Conservation (phyloP, 148 eudicot genomes). For the Talinum fruticosum region DNA sequence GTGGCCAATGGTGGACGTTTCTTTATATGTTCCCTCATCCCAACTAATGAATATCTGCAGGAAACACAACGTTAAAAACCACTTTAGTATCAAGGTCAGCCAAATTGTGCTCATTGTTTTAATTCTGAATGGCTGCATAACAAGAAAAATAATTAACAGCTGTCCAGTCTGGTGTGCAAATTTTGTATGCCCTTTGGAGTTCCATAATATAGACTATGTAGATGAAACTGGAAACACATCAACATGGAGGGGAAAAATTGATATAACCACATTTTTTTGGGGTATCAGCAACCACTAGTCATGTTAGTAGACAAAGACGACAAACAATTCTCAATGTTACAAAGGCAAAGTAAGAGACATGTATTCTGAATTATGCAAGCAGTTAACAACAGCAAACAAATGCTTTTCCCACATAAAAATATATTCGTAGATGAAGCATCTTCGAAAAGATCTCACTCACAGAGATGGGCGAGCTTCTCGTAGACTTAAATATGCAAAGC, state of each 20-base stretch:
- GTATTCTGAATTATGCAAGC: background rate
- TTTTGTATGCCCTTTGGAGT: background rate
- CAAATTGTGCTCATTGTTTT: background rate
- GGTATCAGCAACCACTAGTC: background rate
- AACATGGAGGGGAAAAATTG: background rate
- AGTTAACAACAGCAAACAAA: background rate
- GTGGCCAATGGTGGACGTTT: slow-evolving; percentile 97
- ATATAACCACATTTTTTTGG: background rate
- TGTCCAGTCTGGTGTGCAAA: background rate
- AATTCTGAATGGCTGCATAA: background rate
- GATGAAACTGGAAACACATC: background rate
- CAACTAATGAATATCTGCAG: slow-evolving; percentile 76
- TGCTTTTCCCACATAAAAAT: background rate
- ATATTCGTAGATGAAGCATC: background rate
- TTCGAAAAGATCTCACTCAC: slow-evolving; percentile 40
- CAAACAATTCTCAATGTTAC: background rate
- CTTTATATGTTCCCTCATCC: slow-evolving; percentile 92
- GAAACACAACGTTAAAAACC: slow-evolving; percentile 6
- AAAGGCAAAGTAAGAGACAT: background rate
- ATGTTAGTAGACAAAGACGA: background rate
- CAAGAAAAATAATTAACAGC: slow-evolving; percentile 2
- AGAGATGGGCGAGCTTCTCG: slow-evolving; percentile 90
- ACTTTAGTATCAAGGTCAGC: background rate
- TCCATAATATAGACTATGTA: slow-evolving; percentile 1
- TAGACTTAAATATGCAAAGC: slow-evolving; percentile 87